Base-by-base conservation (phyloP, 2,329 filamentous ascomycete species). In the Plectosphaerella plurivora region DNA sequence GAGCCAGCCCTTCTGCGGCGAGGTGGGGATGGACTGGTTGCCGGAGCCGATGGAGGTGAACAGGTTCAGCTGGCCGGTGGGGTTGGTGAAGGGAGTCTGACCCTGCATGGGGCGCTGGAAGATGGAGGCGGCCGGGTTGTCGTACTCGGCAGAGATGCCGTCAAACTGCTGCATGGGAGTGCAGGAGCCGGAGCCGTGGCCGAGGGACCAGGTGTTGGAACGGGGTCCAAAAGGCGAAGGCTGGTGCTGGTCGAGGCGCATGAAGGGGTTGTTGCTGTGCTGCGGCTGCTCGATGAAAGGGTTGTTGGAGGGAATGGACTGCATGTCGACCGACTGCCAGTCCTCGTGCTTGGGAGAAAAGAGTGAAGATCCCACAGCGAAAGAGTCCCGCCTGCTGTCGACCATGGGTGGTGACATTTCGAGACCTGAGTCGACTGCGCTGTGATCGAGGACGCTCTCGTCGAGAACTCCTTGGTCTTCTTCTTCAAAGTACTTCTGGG, bases 151-250 rank as follows among this genome's bases (percentile, higher is more conserved):
- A 39, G 79, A 71, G 35, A 84, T 69, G 47, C 84, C 80, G 61
- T 89, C 86, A 62, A 89, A 88, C 50, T 83, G 76, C 55, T 83
- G 84, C 55, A 91, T 83, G 15, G 88, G 87, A 7, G 89, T 93
- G 68, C 84, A 87, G 56, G 89, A 82, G 50, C 84, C 87, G 24
- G 88, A 88, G 61, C 75, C 76, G 49, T 78, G 79, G 60, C 83
- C 79, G 66, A 86, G 78, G 48, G 83, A 74, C 88, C 88, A 92
- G 56, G 75, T 65, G 57, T 71, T 71, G 45, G 63, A 65, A 37
- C 72, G 69, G 50, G 69, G 65, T 49, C 61, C 67, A 51, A 75
- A 76, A 47, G 64, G 61, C 41, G 68, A 67, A 47, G 66, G 65
- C 57, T 81, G 78, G 51, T 67, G 66, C 57, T 78, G 75, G 52